Evolutionary conservation across 73 alveolate species (phyloP), one percentile per base, ranked within the genome.

Genomic region (Breviolum minutum): DNA sequence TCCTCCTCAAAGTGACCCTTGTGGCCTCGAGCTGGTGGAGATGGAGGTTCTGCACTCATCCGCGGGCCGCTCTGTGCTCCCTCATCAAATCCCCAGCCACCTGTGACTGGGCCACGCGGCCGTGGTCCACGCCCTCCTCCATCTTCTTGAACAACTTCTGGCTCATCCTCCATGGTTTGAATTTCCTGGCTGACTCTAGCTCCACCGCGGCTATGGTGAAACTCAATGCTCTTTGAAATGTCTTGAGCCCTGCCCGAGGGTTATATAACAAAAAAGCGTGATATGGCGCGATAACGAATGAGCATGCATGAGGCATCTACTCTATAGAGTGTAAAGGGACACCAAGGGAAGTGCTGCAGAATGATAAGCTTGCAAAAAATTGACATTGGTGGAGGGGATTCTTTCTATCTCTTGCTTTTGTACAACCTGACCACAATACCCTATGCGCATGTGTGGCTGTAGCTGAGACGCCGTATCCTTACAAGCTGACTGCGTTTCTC

Each of bases 21-120:
- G 81, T 73, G 88, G 97, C 88, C 97, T 22, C 97, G 87, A 29
- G 71, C 62, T 14, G 81, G 96, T 29, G 96, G 97, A 16, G 97
- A 91, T 22, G 97, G 97, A 48, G 97, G 97, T 82, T 91, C 97
- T 48, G 97, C 97, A 40, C 89, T 91, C 97, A 91, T 91, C 66
- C 97, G 73, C 7, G 97, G 97, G 1, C 97, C 97, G 16, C 97
- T 76, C 26, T 19, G n/a, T 8, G 76, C 87, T 20, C 81, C 97
- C 19, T 91, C 97, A 60, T 91, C 97, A 32, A 91, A 91, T 20
- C 97, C 97, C 97, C 97, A 91, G 22, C 97, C 97, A 7, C 97
- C 97, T 17, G 97, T 91, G 79, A 91, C 97, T 2, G 97, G 97
- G 85, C 97, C 97, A 10, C 97, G 97, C 69, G 97, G 97, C 9